phyloP scores from a whole-genome alignment of 176 grass and related monocot genomes.

The Elymus sibiricus region DNA sequence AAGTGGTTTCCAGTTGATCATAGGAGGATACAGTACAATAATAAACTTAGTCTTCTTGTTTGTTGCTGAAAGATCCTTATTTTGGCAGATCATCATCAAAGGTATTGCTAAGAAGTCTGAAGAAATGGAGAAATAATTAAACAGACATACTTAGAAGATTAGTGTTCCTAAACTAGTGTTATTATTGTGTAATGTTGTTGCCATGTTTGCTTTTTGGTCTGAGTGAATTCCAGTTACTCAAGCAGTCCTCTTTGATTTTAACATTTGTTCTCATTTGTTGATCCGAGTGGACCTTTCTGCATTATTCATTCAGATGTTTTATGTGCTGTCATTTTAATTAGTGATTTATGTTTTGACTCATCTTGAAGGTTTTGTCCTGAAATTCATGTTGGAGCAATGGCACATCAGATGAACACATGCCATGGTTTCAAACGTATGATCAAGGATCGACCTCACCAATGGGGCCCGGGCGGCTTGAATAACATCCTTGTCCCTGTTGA shows the following conservation, averaged over 20 bases:
- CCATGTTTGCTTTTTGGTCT: background rate
- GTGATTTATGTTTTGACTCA: background rate
- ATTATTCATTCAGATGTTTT: background rate
- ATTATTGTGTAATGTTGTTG: background rate
- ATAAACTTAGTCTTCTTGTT: background rate
- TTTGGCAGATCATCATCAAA: background rate
- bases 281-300: background rate
- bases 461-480: constrained; percentile 53
- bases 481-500: constrained; percentile 70
- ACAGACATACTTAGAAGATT: background rate
- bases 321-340: background rate
- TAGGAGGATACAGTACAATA: background rate
- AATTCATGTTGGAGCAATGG: constrained; percentile 54
- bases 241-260: background rate
- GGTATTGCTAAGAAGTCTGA: background rate
- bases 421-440: constrained; percentile 60
- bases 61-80: background rate
- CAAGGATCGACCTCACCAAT: constrained; percentile 57
- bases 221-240: background rate
- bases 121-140: background rate
- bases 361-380: constrained; percentile 79
- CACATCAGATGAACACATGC: constrained; percentile 75
- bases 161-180: background rate
- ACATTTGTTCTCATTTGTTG: constrained; percentile 17
- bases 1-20: background rate